Conservation (phyloP, 2,329 filamentous ascomycete genomes). For the Colletotrichum sp. region DNA sequence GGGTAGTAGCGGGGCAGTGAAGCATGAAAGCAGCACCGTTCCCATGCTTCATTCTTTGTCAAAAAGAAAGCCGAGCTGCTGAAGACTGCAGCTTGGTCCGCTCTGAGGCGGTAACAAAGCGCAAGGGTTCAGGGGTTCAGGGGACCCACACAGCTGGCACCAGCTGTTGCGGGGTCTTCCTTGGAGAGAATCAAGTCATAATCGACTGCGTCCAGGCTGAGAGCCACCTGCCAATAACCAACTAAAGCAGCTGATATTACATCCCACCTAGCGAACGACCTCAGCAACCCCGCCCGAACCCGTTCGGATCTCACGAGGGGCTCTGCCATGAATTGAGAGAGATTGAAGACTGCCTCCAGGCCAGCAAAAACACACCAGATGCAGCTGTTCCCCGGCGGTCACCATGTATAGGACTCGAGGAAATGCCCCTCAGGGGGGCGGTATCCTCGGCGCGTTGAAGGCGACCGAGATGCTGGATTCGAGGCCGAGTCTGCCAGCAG, state of each 20-base stretch:
- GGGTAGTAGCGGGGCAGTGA: neutral
- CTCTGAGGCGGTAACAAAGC: neutral
- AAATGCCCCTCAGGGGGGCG: constrained; percentile 45
- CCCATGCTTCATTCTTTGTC: neutral
- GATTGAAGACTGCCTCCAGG: neutral
- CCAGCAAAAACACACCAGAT: neutral
- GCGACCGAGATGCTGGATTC: constrained; percentile 80
- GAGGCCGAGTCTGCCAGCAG: constrained; percentile 82
- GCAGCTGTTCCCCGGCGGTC: neutral
- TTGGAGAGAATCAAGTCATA: neutral
- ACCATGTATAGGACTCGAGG: constrained; percentile 51
- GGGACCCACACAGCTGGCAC: constrained; percentile 2
- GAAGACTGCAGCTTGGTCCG: neutral
- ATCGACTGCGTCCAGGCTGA: neutral
- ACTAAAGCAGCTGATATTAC: neutral
- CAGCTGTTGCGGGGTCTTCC: constrained; percentile 15
- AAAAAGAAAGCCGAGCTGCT: neutral
- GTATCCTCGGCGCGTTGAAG: constrained; percentile 78
- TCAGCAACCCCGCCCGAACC: constrained; percentile 5
- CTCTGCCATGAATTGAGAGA: constrained; percentile 3
- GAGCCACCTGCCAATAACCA: neutral
- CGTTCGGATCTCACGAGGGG: neutral
- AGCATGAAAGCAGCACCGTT: neutral
- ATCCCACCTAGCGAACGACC: constrained; percentile 3
- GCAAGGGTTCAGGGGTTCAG: neutral